Evolutionary conservation across 2,329 filamentous ascomycete species (phyloP), one percentile per base, ranked within the genome.

Genomic region (Ceratocystis papillata): DNA sequence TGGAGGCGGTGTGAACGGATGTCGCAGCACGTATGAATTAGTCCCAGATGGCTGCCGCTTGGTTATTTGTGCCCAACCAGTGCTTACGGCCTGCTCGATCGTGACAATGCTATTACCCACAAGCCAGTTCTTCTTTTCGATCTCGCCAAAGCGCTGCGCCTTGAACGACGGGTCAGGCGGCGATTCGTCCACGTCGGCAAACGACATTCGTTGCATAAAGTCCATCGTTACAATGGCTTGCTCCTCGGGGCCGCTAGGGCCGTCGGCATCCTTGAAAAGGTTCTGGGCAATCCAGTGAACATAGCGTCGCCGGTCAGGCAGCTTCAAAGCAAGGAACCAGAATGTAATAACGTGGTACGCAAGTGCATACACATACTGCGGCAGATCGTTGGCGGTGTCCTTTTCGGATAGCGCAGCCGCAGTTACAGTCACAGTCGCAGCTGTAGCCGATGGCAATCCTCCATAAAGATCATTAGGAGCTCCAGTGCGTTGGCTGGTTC

Each of bases 271-370:
- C 7, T 83, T 87, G 71, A 93, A 92, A 8, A 99, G 80, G 69
- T 90, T 90, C 72, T 87, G 90, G 10, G 89, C 87, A 69, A 99
- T 96, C 89, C 90, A 96, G 33, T 86, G 85, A 63, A 96, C 91
- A 70, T 96, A 87, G 68, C 85, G 89, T 44, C 87, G 84, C 63
- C 94, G 86, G 73, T 96, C 91, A 46, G 87, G 84, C 63, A 96
- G 81, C 72, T 90, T 93, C 71, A 99, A 75, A 0, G 91, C 89
- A 70, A 99, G 81, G 73, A 97, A 99, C 94, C 94, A 99, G 73
- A 96, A 96, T 1, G 91, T 88, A 70, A 99, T 92, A 71, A 96
- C 90, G 73, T 97, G 92, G 73, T 96, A 96, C 7, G 93, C 93
- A 64, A 97, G 79, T 1, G 91, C 89, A 74, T 95, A 94, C 30